Percentiles rank a stretch among this genome's conserved stretches.
Evolutionary conservation across 345 rosid genomes (phyloP).

Genomic region (Lagerstroemia speciosa): DNA sequence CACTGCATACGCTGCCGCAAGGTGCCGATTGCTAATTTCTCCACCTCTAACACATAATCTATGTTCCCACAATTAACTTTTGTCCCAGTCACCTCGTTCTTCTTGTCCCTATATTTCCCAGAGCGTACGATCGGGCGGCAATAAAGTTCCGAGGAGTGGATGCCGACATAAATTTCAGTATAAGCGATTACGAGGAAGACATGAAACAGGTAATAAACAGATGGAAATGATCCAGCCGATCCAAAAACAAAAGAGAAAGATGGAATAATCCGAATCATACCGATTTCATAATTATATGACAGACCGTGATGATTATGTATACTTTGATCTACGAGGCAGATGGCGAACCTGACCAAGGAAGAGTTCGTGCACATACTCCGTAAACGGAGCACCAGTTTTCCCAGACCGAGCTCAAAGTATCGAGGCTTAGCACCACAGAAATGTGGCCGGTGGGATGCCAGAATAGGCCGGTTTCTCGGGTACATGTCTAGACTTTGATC

Average conservation of each 20-base stretch:
- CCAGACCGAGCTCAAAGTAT: constrained; percentile 49
- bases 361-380: constrained; percentile 57
- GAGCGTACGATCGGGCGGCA: constrained; percentile 66
- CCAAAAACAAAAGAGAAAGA: too few species aligned
- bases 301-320: too few species aligned
- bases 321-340: constrained; percentile 21
- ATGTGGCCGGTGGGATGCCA: constrained; percentile 57
- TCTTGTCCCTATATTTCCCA: constrained; percentile 5
- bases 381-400: constrained; percentile 52
- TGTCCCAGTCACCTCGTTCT: too few species aligned
- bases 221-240: too few species aligned
- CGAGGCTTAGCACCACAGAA: constrained; percentile 51
- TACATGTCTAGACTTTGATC: constrained; percentile 41
- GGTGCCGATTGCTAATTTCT: constrained; percentile 25
- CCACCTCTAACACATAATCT: not conserved
- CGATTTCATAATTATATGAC: not conserved
- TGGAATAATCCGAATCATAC: not conserved
- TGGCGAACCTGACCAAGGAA: constrained; percentile 38
- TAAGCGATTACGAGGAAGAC: constrained; percentile 46
- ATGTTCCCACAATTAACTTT: too few species aligned
- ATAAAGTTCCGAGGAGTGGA: constrained; percentile 61
- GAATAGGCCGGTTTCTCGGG: constrained; percentile 49
- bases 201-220: constrained; percentile 34
- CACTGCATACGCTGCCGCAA: constrained; percentile 93
- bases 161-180: constrained; percentile 50